Evolutionary conservation across 2,329 filamentous ascomycete genomes (phyloP).

Genomic region (Sarocladium strictum): DNA sequence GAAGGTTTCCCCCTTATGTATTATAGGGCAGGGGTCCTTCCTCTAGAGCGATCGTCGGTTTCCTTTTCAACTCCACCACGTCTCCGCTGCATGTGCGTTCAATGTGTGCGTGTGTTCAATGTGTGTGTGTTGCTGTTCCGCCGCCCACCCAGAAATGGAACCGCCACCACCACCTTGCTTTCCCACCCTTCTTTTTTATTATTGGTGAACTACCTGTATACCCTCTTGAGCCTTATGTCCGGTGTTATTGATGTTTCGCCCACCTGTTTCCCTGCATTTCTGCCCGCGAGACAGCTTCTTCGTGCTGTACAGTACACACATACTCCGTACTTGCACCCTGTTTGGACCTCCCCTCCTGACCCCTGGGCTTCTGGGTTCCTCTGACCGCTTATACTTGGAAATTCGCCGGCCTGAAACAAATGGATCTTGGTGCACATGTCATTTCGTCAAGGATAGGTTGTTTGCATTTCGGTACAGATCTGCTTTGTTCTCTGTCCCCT

Average conservation of each 20-base stretch:
- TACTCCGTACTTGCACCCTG: too few species aligned
- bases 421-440: not conserved
- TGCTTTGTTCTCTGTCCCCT: not conserved
- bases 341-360: not conserved
- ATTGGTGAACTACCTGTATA: slow-evolving; percentile 3
- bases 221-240: slow-evolving; percentile 9
- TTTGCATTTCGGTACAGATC: not conserved
- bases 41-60: not conserved
- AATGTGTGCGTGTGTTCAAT: not conserved
- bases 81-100: not conserved
- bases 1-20: not conserved
- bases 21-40: not conserved
- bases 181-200: not conserved
- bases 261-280: slow-evolving; percentile 8
- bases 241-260: slow-evolving; percentile 9
- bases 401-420: slow-evolving; percentile 4
- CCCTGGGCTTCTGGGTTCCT: not conserved
- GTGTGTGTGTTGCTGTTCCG: not conserved
- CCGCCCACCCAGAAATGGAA: not conserved
- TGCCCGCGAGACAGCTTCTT: not conserved
- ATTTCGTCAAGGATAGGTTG: slow-evolving; percentile 3
- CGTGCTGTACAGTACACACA: too few species aligned
- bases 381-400: not conserved
- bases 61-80: not conserved
- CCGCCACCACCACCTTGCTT: not conserved